Evolutionary conservation across 768 basidiomycete genomes (phyloP).

Genomic region (Pleurotus platypus): DNA sequence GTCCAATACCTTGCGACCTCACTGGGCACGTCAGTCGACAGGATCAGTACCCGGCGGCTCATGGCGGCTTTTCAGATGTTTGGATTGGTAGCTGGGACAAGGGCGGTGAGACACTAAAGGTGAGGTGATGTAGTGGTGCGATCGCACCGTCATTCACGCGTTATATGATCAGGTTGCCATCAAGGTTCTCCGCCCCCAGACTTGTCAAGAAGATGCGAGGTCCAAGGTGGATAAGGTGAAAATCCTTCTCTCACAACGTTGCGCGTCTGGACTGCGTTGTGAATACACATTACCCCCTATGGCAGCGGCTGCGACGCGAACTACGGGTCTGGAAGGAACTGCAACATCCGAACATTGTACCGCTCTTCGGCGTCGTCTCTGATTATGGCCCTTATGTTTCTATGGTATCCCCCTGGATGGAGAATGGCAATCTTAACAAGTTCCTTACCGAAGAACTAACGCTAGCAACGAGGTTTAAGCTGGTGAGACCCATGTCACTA

Average conservation of each 20-base stretch:
- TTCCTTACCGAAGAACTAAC: slow-evolving; percentile 6
- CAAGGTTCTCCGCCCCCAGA: slow-evolving; percentile 10
- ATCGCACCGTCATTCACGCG: not conserved
- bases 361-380: slow-evolving; percentile 20
- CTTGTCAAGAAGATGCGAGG: not conserved
- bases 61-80: slow-evolving; percentile 9
- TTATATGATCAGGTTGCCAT: slow-evolving; percentile 7
- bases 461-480: slow-evolving; percentile 3
- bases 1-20: slow-evolving; percentile 1
- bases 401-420: slow-evolving; percentile 23
- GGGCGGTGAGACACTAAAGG: slow-evolving; percentile 1
- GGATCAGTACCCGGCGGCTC: not conserved
- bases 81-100: slow-evolving; percentile 7
- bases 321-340: slow-evolving; percentile 25
- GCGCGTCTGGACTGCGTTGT: not conserved
- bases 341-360: slow-evolving; percentile 24
- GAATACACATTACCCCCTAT: not conserved
- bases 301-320: slow-evolving; percentile 17
- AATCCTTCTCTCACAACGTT: not conserved
- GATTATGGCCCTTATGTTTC: slow-evolving; percentile 26
- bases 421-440: slow-evolving; percentile 14
- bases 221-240: slow-evolving; percentile 8
- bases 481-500: slow-evolving; percentile 1
- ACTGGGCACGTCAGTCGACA: slow-evolving; percentile 6
- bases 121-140: not conserved